A percentile compares a stretch with the other conserved stretches of the same genome.
Conservation (phyloP, 495 filamentous ascomycete species). For the Tuber brumale region DNA sequence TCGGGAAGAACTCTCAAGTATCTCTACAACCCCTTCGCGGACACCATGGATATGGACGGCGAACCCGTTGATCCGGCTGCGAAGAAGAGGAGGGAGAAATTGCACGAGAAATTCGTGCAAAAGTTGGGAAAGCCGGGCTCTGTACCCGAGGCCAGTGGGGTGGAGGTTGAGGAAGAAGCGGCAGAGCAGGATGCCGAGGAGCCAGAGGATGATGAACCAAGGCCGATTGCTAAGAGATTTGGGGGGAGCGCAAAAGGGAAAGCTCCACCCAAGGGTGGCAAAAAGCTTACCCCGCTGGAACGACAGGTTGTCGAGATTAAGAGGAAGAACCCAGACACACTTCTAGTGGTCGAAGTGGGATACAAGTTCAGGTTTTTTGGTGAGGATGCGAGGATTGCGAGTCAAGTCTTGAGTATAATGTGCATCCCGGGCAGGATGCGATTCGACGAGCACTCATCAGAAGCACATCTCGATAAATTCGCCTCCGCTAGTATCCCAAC, state of each 20-base stretch:
- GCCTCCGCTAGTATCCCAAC: conserved; percentile 94
- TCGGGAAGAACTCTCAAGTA: conserved; percentile 26
- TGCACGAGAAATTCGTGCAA: conserved; percentile 83
- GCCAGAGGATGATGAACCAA: conserved; percentile 41
- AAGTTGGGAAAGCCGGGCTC: conserved; percentile 81
- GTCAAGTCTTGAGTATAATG: conserved; percentile 87
- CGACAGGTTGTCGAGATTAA: conserved; percentile 91
- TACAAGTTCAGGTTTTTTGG: conserved; percentile 98
- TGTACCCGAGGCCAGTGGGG: conserved; percentile 43
- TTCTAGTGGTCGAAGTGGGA: conserved; percentile 87
- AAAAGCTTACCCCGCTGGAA: conserved; percentile 92
- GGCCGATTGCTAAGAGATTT: conserved; percentile 33
- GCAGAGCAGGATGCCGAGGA: conserved; percentile 49
- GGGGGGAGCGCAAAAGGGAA: conserved; percentile 22
- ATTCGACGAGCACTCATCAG: conserved; percentile 91
- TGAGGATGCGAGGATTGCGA: conserved; percentile 86
- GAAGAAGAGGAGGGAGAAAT: conserved; percentile 55
- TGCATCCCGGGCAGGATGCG: conserved; percentile 94
- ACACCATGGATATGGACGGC: conserved; percentile 46
- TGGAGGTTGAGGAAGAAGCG: conserved; percentile 52
- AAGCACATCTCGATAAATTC: conserved; percentile 87
- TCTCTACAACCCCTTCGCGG: conserved; percentile 23
- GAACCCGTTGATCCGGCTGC: conserved; percentile 46
- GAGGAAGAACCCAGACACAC: conserved; percentile 76
- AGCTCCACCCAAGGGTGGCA: conserved; percentile 51